Conservation (phyloP, 441 rosid genomes). For the Capsella rubella region DNA sequence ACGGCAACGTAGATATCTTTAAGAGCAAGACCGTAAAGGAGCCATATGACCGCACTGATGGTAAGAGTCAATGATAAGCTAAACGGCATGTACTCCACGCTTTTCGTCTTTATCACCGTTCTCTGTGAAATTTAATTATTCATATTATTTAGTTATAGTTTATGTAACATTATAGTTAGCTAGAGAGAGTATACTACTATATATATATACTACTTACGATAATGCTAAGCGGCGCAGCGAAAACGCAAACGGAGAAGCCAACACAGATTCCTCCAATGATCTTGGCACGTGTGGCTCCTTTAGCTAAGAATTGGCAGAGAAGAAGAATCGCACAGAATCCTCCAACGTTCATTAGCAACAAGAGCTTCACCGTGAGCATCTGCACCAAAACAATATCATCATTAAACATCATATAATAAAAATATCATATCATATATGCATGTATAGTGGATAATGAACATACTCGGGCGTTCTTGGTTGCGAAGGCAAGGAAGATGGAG, state of each 20-base stretch:
- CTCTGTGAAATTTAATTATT: constrained; percentile 46
- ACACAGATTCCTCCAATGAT: constrained; percentile 63
- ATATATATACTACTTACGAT: constrained; percentile 43
- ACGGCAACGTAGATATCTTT: constrained; percentile 66
- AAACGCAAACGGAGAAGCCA: constrained; percentile 55
- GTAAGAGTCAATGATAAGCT: constrained; percentile 59
- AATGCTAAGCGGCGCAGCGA: constrained; percentile 66
- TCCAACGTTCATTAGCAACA: constrained; percentile 53
- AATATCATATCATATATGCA: neutral
- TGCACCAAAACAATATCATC: constrained; percentile 30
- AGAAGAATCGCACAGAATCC: constrained; percentile 54
- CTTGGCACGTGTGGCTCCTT: constrained; percentile 51
- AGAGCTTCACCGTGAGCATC: constrained; percentile 56
- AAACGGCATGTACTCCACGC: constrained; percentile 78
- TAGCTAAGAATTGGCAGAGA: constrained; percentile 50
- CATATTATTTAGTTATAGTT: neutral
- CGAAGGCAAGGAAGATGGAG: constrained; percentile 43
- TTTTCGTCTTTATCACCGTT: constrained; percentile 59
- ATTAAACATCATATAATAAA: neutral
- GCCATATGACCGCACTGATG: constrained; percentile 62
- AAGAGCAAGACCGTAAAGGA: constrained; percentile 61
- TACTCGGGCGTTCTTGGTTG: constrained; percentile 47
- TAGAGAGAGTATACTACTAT: neutral
- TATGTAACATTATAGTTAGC: constrained; percentile 12
- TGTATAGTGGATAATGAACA: neutral